Conservation (phyloP, 331 rosid species). For the Malus hybrid region DNA sequence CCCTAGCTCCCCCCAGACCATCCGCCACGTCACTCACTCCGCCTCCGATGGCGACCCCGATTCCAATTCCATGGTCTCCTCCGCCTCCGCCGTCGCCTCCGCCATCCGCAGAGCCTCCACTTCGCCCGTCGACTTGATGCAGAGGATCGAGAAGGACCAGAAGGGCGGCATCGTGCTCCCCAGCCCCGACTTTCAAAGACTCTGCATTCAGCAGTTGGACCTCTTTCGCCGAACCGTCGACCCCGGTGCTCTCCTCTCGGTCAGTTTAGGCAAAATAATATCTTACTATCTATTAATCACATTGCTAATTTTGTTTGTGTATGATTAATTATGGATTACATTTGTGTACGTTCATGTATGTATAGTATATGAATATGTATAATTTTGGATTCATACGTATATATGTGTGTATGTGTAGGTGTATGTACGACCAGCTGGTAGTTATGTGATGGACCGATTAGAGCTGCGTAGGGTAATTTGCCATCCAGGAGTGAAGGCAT, state of each 20-base stretch:
- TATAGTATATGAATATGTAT: not conserved
- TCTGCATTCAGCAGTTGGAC: conserved; percentile 63
- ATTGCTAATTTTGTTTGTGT: not conserved
- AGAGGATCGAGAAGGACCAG: conserved; percentile 39
- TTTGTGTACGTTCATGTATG: not conserved
- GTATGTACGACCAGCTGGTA: conserved; percentile 95
- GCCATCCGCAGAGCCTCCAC: conserved; percentile 72
- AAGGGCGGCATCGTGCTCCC: conserved; percentile 54
- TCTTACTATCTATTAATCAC: not conserved
- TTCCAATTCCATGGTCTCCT: conserved; percentile 27
- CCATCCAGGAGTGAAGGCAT: conserved; percentile 44
- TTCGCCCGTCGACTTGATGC: conserved; percentile 71
- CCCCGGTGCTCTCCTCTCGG: conserved; percentile 73
- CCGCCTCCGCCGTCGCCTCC: conserved; percentile 71
- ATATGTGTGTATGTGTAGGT: conserved; percentile 35
- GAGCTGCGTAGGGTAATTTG: conserved; percentile 76
- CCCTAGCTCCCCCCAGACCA: conserved; percentile 26
- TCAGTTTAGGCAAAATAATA: not conserved
- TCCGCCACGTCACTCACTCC: conserved; percentile 29
- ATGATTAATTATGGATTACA: not conserved
- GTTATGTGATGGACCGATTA: conserved; percentile 93
- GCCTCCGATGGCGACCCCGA: conserved; percentile 23
- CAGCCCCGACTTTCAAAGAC: conserved; percentile 66
- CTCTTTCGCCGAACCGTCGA: conserved; percentile 71
- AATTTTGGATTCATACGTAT: not conserved